A percentile compares a stretch with the other conserved stretches of the same genome.
phyloP scores from a whole-genome alignment of 768 basidiomycete genomes.

The Naganishia vaughanmartiniae region DNA sequence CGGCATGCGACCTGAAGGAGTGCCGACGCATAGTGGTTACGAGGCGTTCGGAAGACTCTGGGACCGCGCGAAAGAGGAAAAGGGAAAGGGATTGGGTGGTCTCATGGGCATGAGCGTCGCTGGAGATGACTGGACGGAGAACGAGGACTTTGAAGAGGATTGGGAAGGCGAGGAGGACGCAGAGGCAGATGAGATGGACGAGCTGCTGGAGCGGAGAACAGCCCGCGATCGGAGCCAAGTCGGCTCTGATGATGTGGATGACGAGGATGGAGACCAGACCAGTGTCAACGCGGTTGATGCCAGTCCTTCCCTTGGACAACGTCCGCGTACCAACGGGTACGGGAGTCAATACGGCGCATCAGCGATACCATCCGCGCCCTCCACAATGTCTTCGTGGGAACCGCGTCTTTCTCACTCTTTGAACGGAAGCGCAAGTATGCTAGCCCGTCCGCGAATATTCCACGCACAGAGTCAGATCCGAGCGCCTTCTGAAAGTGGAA shows the following conservation, averaged over 20 bases:
- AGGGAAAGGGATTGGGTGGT: conserved; percentile 53
- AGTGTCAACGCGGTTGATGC: conserved; percentile 47
- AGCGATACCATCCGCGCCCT: conserved; percentile 80
- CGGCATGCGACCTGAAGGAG: conserved; percentile 84
- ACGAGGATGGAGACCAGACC: conserved; percentile 28
- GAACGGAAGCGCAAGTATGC: conserved; percentile 65
- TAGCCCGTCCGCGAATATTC: conserved; percentile 77
- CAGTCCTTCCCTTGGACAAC: conserved; percentile 33
- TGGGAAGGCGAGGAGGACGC: conserved; percentile 37
- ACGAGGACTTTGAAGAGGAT: conserved; percentile 56
- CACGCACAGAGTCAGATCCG: conserved; percentile 80
- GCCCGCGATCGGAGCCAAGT: conserved; percentile 12
- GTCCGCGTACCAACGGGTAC: background rate
- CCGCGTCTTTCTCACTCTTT: background rate
- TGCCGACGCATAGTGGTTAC: conserved; percentile 80
- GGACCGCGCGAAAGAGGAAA: conserved; percentile 48
- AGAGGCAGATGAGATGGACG: conserved; percentile 32
- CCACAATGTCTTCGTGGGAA: background rate
- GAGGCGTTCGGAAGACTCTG: conserved; percentile 71
- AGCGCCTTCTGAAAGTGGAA: conserved; percentile 52
- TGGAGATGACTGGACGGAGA: conserved; percentile 43
- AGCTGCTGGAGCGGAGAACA: conserved; percentile 3
- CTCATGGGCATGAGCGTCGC: conserved; percentile 47
- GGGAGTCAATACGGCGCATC: background rate
- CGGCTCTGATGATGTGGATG: conserved; percentile 52